A percentile compares a stretch with the other conserved stretches of the same genome.
phyloP scores from a whole-genome alignment of 768 basidiomycete species.

The Pulveroboletus ravenelii region DNA sequence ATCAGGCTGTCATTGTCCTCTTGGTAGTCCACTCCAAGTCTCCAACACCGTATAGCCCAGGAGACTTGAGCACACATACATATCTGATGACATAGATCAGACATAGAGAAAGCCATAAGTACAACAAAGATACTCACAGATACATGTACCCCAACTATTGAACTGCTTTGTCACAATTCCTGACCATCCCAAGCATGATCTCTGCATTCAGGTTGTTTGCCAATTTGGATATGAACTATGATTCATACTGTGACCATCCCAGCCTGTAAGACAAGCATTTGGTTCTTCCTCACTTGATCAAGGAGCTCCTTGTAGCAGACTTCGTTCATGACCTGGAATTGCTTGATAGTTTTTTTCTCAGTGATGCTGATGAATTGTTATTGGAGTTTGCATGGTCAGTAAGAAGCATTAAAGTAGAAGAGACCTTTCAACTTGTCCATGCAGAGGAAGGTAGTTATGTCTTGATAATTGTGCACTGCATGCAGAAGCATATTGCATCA shows the following conservation, averaged over 20 bases:
- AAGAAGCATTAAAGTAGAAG: too few species aligned
- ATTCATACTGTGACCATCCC: too few species aligned
- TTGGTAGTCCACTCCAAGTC: constrained; percentile 84
- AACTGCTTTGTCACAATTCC: constrained; percentile 95
- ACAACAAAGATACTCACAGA: constrained; percentile 49
- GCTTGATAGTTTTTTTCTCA: constrained; percentile 98
- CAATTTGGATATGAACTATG: constrained; percentile 86
- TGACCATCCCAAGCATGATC: constrained; percentile 89
- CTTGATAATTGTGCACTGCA: constrained; percentile 98
- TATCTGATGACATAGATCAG: constrained; percentile 47
- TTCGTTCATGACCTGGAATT: constrained; percentile 97
- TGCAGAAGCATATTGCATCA: too few species aligned
- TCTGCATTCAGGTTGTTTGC: constrained; percentile 97
- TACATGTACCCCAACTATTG: constrained; percentile 97
- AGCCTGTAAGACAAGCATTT: constrained; percentile 95
- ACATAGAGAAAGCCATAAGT: too few species aligned
- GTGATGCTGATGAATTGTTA: constrained; percentile 97
- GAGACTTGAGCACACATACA: constrained; percentile 90
- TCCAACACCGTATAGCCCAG: constrained; percentile 69
- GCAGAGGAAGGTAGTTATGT: constrained; percentile 94
- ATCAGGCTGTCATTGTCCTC: constrained; percentile 79
- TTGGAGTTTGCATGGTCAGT: constrained; percentile 90
- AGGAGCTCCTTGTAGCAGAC: constrained; percentile 99
- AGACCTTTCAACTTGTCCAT: constrained; percentile 89
- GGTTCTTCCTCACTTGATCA: constrained; percentile 86